A percentile compares a stretch with the other conserved stretches of the same genome.
Conservation (phyloP, 2,329 filamentous ascomycete species). For the Trichoderma harzianum region DNA sequence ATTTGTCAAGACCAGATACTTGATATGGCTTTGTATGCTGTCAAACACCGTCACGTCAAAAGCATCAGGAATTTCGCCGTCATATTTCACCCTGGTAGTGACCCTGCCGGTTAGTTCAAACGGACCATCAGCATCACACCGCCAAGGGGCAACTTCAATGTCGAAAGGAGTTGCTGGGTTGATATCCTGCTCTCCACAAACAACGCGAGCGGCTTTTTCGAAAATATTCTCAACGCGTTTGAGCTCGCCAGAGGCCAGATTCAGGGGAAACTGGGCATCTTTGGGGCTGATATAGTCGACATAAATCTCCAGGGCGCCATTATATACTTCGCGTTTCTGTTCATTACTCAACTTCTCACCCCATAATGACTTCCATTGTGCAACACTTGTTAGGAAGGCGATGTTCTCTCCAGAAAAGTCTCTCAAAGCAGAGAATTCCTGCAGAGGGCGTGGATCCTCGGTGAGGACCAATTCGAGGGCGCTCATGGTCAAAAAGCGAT, state of each 20-base stretch:
- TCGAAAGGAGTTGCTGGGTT: slow-evolving; percentile 40
- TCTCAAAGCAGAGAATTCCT: slow-evolving; percentile 59
- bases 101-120: not conserved
- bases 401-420: slow-evolving; percentile 73
- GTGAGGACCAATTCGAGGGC: slow-evolving; percentile 59
- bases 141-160: slow-evolving; percentile 13
- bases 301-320: slow-evolving; percentile 58
- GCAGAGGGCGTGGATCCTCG: slow-evolving; percentile 55
- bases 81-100: slow-evolving; percentile 25
- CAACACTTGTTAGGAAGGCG: slow-evolving; percentile 59
- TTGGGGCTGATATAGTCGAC: slow-evolving; percentile 54
- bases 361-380: slow-evolving; percentile 48
- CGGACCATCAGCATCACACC: not conserved
- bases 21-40: slow-evolving; percentile 54
- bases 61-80: slow-evolving; percentile 41
- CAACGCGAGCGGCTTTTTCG: slow-evolving; percentile 44
- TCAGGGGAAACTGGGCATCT: slow-evolving; percentile 62
- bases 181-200: slow-evolving; percentile 36
- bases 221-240: slow-evolving; percentile 52
- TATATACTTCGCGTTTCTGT: slow-evolving; percentile 43
- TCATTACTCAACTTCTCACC: not conserved
- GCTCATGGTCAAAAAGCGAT: slow-evolving; percentile 53
- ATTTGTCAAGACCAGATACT: slow-evolving; percentile 64
- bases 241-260: slow-evolving; percentile 54
- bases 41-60: slow-evolving; percentile 57